Evolutionary conservation across 2,329 filamentous ascomycete genomes (phyloP), one percentile per base, ranked within the genome.

Genomic region (Herpotrichia juniperi): DNA sequence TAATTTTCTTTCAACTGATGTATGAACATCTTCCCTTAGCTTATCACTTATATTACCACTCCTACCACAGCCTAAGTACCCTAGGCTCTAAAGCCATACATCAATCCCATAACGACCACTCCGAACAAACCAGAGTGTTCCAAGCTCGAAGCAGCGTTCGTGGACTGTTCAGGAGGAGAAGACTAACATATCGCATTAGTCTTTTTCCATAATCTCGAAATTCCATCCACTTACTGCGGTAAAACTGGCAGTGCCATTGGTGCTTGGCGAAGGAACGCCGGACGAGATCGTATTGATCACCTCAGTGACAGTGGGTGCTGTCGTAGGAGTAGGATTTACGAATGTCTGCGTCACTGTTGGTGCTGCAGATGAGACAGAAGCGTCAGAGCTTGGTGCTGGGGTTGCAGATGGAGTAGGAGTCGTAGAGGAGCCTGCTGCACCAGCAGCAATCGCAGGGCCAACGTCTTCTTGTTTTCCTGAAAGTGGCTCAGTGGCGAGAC

Each of bases 391-490:
- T 4, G 16, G n/a, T 9, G 48, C 22, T 19, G 17, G 17, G 12
- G 30, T 26, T 8, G 31, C 5, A 28, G 32, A 16, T 10, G 42
- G 32, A 2, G 48, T 28, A 28, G 45, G 43, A 44, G 51, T 45
- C 7, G 57, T n/a, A n/a, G n/a, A 55, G 26, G 59, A 54, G 22
- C 50, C 48, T 26, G 47, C 42, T 4, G 49, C 47, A 30, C 44
- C 30, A 25, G 19, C 54, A 16, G 61, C 57, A 11, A 46, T 48
- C 1, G 53, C 48, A 14, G 32, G 44, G 10, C 9, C 17, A 35
- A 62, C 56, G 48, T 61, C 59, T n/a, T 46, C 45, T 40, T 67
- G 62, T 42, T 59, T 53, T 6, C 65, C 62, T 19, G 54, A 46
- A 22, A 54, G 39, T 14, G 63, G 63, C 44, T 54, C 51, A 1